Conservation (phyloP, 2,329 filamentous ascomycete species). For the Cadophora gregata region DNA sequence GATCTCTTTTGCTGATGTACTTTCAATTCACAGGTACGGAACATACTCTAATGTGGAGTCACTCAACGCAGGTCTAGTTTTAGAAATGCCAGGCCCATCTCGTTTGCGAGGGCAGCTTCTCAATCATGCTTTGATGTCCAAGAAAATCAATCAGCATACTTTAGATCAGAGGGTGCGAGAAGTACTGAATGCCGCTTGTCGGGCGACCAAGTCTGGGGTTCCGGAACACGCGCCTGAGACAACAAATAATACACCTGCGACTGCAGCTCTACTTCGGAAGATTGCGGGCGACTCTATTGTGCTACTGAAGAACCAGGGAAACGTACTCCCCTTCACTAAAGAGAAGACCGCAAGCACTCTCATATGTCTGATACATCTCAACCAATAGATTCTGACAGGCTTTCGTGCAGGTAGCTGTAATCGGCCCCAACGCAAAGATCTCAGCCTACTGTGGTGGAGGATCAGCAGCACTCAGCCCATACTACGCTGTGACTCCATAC, state of each 20-base stretch:
- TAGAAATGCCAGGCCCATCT: conserved; percentile 65
- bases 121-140: conserved; percentile 33
- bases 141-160: conserved; percentile 37
- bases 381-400: no score
- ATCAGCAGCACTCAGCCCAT: conserved; percentile 43
- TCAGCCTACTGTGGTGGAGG: conserved; percentile 44
- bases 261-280: conserved; percentile 55
- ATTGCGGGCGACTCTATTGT: conserved; percentile 66
- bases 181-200: conserved; percentile 37
- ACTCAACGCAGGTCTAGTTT: conserved; percentile 57
- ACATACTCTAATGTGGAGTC: conserved; percentile 60
- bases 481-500: conserved; percentile 42
- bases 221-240: conserved; percentile 38
- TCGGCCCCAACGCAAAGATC: neutral
- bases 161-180: conserved; percentile 38
- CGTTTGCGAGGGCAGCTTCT: conserved; percentile 38
- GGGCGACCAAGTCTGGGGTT: no score
- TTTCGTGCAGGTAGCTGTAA: neutral
- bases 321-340: conserved; percentile 61
- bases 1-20: conserved; percentile 10
- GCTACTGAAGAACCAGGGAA: conserved; percentile 67
- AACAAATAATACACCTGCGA: conserved; percentile 42
- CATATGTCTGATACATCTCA: neutral
- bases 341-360: conserved; percentile 47
- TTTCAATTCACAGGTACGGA: conserved; percentile 45